A percentile compares a stretch with the other conserved stretches of the same genome.
Conservation (phyloP, 2,329 filamentous ascomycete genomes). For the Corinectria fuckeliana region DNA sequence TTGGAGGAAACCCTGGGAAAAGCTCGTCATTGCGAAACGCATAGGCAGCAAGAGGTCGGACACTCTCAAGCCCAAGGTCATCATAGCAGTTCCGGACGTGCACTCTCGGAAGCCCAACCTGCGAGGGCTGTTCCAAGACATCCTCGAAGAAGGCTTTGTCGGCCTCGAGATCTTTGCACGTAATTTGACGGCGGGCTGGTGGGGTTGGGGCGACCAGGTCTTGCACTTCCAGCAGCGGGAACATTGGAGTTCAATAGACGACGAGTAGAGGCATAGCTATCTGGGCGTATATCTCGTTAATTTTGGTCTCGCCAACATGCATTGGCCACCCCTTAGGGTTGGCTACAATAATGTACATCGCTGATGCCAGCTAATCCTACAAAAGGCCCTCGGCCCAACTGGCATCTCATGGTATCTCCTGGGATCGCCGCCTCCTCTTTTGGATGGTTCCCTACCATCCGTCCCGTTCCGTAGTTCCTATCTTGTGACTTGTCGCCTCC, state of each 20-base stretch:
- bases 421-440: constrained; percentile 30
- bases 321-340: constrained; percentile 29
- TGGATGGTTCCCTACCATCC: constrained; percentile 26
- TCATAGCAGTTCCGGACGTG: constrained; percentile 75
- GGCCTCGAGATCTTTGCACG: constrained; percentile 81
- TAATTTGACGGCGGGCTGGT: constrained; percentile 77
- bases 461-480: constrained; percentile 7
- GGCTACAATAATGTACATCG: constrained; percentile 44
- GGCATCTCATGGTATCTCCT: constrained; percentile 18
- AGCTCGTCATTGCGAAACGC: constrained; percentile 67
- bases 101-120: constrained; percentile 83
- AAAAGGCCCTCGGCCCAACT: constrained; percentile 20
- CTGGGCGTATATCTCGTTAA: constrained; percentile 36
- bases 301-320: constrained; percentile 32
- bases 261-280: constrained; percentile 14
- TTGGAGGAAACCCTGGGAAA: constrained; percentile 81
- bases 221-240: constrained; percentile 70
- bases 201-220: constrained; percentile 78
- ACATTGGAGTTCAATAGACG: constrained; percentile 50
- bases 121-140: constrained; percentile 61
- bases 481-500: constrained; percentile 10
- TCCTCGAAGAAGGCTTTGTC: constrained; percentile 58
- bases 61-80: constrained; percentile 54
- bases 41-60: constrained; percentile 38
- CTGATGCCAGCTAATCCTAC: constrained; percentile 39